Conservation (phyloP, 2,329 filamentous ascomycete species). For the Truncatella angustata region DNA sequence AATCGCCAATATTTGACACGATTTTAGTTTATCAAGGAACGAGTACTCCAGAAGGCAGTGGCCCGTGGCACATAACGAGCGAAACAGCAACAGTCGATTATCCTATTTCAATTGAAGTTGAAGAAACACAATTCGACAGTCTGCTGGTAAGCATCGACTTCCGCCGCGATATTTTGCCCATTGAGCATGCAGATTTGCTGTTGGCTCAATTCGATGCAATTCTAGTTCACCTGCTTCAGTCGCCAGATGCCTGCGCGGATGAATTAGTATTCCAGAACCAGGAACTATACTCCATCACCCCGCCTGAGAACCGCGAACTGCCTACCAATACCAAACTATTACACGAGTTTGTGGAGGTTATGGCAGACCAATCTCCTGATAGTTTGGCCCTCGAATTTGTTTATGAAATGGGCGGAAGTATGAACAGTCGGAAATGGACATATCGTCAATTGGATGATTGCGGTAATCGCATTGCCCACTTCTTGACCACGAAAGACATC, state of each 20-base stretch:
- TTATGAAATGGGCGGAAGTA: slow-evolving; percentile 45
- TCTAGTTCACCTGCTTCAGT: slow-evolving; percentile 56
- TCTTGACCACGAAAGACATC: slow-evolving; percentile 52
- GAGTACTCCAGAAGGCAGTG: background rate
- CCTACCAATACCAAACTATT: slow-evolving; percentile 59
- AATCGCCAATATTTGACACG: slow-evolving; percentile 75
- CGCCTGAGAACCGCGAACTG: slow-evolving; percentile 58
- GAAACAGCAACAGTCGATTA: slow-evolving; percentile 76
- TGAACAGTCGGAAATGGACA: slow-evolving; percentile 61
- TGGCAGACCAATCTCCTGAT: slow-evolving; percentile 53
- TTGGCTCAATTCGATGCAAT: slow-evolving; percentile 70
- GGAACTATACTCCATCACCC: slow-evolving; percentile 61
- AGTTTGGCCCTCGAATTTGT: slow-evolving; percentile 75
- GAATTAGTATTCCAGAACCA: slow-evolving; percentile 32
- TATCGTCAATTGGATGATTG: slow-evolving; percentile 70
- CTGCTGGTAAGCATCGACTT: slow-evolving; percentile 67
- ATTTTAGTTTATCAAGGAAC: slow-evolving; percentile 75
- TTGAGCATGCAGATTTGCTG: slow-evolving; percentile 64
- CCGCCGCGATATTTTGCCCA: slow-evolving; percentile 62
- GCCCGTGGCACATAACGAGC: slow-evolving; percentile 58
- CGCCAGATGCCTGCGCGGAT: slow-evolving; percentile 39
- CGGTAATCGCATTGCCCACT: slow-evolving; percentile 69
- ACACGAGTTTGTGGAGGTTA: slow-evolving; percentile 75
- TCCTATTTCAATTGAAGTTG: slow-evolving; percentile 75
- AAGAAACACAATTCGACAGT: slow-evolving; percentile 46